Base-by-base conservation (phyloP, 805 yeast genomes). In the Ogataea nitratoaversa region DNA sequence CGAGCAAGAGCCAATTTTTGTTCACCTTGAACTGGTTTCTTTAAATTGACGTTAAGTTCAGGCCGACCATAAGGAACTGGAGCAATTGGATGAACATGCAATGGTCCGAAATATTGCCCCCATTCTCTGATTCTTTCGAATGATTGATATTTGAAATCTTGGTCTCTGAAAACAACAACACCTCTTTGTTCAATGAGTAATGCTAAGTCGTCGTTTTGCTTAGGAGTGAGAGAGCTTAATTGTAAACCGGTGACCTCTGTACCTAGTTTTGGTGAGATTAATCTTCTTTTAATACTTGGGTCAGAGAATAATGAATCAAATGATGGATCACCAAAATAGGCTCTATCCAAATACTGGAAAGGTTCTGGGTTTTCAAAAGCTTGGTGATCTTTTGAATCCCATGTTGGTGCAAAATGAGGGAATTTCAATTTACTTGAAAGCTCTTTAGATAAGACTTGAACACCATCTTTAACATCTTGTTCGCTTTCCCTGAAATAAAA, bases 51-150 rank as follows among this genome's bases (percentile, higher is more conserved):
- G 47, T 79, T 84, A 43, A 81, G 67, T 43, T 78, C 77, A 4
- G 83, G 79, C 44, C 61, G 62, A 3, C 66, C 68, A 45, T 62
- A 66, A 20, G 83, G 86, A 13, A 83, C 77, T 22, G 87, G 86
- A 12, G 83, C 74, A 12, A 84, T 76, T 35, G 85, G 85, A 56
- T 82, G 89, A 44, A 79, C 68, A 59, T 82, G 87, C 44, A 77
- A 68, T 30, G 78, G 76, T 23, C 90, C 89, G 56, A 77, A 82
- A 56, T 81, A 75, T 32, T 61, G 60, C 39, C 82, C 85, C 57
- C 65, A 78, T 34, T 80, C 66, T 24, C 54, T 61, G 35, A 60
- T 55, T 48, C 68, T 72, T 19, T 60, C 62, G 3, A 77, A 74
- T 7, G 80, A 76, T 40, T 70, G 59, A 6, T 69, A 66, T 25